phyloP scores from a whole-genome alignment of 768 basidiomycete species.

The Suillus paluster region DNA sequence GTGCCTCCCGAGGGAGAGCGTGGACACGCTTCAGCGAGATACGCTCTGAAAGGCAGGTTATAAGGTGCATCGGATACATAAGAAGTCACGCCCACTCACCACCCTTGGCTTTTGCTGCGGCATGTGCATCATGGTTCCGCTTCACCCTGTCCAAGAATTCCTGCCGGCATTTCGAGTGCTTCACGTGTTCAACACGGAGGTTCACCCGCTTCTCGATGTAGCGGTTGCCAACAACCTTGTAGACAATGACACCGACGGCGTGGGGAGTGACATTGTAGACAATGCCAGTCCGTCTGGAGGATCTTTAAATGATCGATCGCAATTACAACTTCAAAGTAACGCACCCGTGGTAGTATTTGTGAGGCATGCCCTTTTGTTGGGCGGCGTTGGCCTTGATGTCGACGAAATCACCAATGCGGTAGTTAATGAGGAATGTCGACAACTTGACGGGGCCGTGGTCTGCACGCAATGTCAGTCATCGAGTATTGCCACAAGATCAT shows the following conservation, averaged over 20 bases:
- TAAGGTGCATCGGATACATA: constrained; percentile 5
- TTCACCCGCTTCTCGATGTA: constrained; percentile 99
- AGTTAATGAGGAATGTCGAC: constrained; percentile 93
- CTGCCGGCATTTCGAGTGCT: constrained; percentile 96
- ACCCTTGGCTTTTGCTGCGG: constrained; percentile 87
- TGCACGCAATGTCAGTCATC: constrained; percentile 34
- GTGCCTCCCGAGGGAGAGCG: constrained; percentile 78
- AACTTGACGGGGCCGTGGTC: constrained; percentile 90
- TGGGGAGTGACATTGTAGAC: constrained; percentile 97
- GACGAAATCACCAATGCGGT: constrained; percentile 96
- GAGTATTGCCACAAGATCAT: constrained; percentile 16
- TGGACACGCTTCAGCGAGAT: constrained; percentile 87
- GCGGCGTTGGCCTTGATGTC: constrained; percentile 99
- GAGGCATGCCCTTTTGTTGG: constrained; percentile 99
- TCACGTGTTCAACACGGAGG: constrained; percentile 94
- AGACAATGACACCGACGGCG: constrained; percentile 94
- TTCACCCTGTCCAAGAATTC: constrained; percentile 98
- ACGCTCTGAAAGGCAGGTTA: constrained; percentile 54
- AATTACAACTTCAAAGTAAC: constrained; percentile 35
- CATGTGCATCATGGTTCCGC: constrained; percentile 83
- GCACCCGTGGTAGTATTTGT: constrained; percentile 97
- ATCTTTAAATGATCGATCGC: not conserved
- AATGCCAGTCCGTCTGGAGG: constrained; percentile 89
- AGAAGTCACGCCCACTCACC: constrained; percentile 43
- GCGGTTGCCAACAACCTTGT: constrained; percentile 99